These are phyloP conservation scores for Cordyceps fumosorosea DNA, from an alignment of 2,329 filamentous ascomycete genomes.

Conservation along the genomic window DNA sequence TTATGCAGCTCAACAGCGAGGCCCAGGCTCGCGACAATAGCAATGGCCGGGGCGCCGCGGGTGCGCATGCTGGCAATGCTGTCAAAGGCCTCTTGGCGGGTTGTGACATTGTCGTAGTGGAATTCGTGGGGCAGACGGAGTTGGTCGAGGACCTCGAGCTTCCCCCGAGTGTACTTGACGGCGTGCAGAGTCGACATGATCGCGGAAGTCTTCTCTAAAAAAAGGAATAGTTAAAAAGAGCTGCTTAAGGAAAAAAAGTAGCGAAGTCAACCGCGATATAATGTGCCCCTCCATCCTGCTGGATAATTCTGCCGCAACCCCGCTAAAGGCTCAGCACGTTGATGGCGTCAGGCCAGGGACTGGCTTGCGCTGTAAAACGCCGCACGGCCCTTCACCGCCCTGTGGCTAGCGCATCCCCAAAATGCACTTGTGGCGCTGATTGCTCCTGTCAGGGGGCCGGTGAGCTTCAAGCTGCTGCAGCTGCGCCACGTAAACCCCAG, in stretches of 20 bases:
- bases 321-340: slow-evolving; percentile 11
- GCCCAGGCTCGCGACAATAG: slow-evolving; percentile 89
- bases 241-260: background rate
- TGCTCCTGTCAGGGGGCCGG: background rate
- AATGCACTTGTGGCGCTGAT: background rate
- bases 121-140: slow-evolving; percentile 75
- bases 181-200: slow-evolving; percentile 61
- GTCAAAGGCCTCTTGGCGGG: slow-evolving; percentile 69
- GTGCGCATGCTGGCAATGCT: slow-evolving; percentile 76
- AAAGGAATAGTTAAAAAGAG: background rate
- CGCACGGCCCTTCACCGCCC: background rate
- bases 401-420: background rate
- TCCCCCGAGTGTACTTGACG: slow-evolving; percentile 67
- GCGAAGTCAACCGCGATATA: background rate
- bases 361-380: background rate
- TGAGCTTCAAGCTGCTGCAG: background rate
- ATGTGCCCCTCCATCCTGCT: slow-evolving; percentile 11
- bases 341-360: slow-evolving; percentile 6
- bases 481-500: background rate
- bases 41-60: slow-evolving; percentile 83
- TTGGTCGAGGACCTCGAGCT: slow-evolving; percentile 73
- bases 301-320: slow-evolving; percentile 21
- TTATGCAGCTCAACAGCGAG: slow-evolving; percentile 77
- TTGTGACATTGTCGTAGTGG: slow-evolving; percentile 67
- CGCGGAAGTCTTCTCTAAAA: slow-evolving; percentile 44